Percentiles rank a stretch among this genome's conserved stretches.
Evolutionary conservation across 2,329 filamentous ascomycete genomes (phyloP).

Genomic region (Penicillium sp.): DNA sequence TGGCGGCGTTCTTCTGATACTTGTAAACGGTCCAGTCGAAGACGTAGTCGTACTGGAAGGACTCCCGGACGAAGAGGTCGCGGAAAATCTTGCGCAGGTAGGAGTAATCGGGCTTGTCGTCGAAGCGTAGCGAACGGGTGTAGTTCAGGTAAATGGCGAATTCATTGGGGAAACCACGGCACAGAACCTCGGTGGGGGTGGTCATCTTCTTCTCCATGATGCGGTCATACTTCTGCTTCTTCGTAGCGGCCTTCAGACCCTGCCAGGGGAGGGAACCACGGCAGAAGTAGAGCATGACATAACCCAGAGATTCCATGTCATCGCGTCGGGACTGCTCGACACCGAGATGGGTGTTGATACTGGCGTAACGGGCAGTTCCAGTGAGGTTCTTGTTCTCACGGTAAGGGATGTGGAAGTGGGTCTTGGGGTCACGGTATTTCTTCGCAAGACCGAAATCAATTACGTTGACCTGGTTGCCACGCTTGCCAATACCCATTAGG

Average conservation of each 20-base stretch:
- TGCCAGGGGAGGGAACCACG: constrained; percentile 98
- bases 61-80: constrained; percentile 94
- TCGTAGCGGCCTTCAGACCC: constrained; percentile 93
- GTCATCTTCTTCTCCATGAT: constrained; percentile 99
- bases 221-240: constrained; percentile 99
- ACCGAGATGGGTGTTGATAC: constrained; percentile 96
- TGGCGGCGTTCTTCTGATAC: constrained; percentile 98
- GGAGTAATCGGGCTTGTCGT: constrained; percentile 99
- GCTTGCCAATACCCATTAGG: constrained; percentile 97
- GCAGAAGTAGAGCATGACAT: constrained; percentile 99
- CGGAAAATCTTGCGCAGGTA: constrained; percentile 99
- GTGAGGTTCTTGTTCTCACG: constrained; percentile 99
- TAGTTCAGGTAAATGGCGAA: constrained; percentile 99
- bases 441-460: constrained; percentile 98
- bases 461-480: constrained; percentile 97
- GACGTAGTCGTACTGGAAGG: constrained; percentile 99
- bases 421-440: constrained; percentile 99
- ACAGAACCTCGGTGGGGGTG: constrained; percentile 93
- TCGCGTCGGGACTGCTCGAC: constrained; percentile 98
- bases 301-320: constrained; percentile 97
- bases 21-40: constrained; percentile 99
- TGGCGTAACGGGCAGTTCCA: constrained; percentile 94
- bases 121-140: constrained; percentile 94
- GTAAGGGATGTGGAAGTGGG: constrained; percentile 98
- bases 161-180: constrained; percentile 97